Evolutionary conservation across 2,329 filamentous ascomycete species (phyloP), one percentile per base, ranked within the genome.

Genomic region (Alternaria rosae): DNA sequence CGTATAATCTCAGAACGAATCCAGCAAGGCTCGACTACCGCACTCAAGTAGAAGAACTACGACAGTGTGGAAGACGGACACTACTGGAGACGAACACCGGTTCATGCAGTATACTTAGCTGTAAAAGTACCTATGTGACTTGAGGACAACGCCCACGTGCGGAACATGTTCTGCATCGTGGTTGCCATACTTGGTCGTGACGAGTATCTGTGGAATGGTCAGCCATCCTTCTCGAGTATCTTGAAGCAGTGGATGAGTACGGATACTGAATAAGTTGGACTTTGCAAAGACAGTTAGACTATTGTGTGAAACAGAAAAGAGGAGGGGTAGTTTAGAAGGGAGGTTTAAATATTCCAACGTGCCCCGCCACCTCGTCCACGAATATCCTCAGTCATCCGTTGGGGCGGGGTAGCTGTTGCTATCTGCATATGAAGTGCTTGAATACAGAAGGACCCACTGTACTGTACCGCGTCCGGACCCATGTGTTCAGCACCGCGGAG

Each of bases 1-100:
- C 92, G 92, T 95, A 91, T 95, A 89, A 89, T 95, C 91, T 94
- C 90, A 92, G 88, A 85, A 83, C 83, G 81, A 82, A 74, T 71
- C 73, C 68, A 71, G 62, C 51, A 52, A 32, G 47, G 42, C 25
- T 60, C 54, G 8, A 15, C 30, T 47, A 17, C 20, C 51, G 38
- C 20, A 44, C 26, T 42, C 50, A 44, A 42, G 47, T 45, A 42
- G 15, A 42, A 35, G 26, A 42, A 25, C 47, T 26, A 53, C 60
- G 54, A 61, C 42, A 50, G 48, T 50, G 21, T 45, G 44, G 52
- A 30, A 48, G 48, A 45, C 35, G 13, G 21, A 45, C 50, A 42
- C 53, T 48, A 48, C 64, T 67, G 57, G 67, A 72, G 70, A 72
- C 77, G 73, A 78, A 79, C 78, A 80, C 78, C 78, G 77, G 78